Conservation (phyloP, 2,329 filamentous ascomycete species). For the Coniochaeta ligniaria region DNA sequence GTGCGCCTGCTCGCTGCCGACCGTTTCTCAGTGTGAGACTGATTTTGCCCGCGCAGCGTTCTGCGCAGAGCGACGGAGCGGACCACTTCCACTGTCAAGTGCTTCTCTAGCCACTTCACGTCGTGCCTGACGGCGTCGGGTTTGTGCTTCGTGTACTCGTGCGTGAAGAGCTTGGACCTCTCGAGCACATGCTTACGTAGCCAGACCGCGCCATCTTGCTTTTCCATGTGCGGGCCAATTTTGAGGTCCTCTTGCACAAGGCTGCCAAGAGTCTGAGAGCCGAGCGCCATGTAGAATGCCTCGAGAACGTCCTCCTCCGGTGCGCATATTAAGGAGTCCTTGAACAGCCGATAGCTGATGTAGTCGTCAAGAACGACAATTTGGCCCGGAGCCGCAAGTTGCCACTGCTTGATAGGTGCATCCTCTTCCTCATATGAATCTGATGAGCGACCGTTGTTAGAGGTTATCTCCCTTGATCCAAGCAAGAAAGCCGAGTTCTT, state of each 20-base stretch:
- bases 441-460: slow-evolving; percentile 36
- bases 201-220: slow-evolving; percentile 61
- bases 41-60: slow-evolving; percentile 62
- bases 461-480: slow-evolving; percentile 67
- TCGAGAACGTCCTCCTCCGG: slow-evolving; percentile 87
- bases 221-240: slow-evolving; percentile 58
- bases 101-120: slow-evolving; percentile 82
- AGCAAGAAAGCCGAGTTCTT: slow-evolving; percentile 70
- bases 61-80: slow-evolving; percentile 70
- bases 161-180: slow-evolving; percentile 80
- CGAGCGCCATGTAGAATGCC: slow-evolving; percentile 74
- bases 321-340: slow-evolving; percentile 73
- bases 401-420: slow-evolving; percentile 66
- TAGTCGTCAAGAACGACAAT: slow-evolving; percentile 84
- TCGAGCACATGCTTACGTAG: slow-evolving; percentile 80
- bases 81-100: slow-evolving; percentile 71
- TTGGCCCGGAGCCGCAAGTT: slow-evolving; percentile 62
- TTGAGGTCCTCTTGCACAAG: slow-evolving; percentile 72
- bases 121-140: slow-evolving; percentile 79
- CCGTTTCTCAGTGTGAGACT: slow-evolving; percentile 66
- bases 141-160: slow-evolving; percentile 65
- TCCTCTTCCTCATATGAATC: slow-evolving; percentile 51
- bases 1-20: slow-evolving; percentile 60
- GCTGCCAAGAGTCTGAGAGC: slow-evolving; percentile 66
- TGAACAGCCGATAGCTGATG: slow-evolving; percentile 82